Evolutionary conservation across 2,329 filamentous ascomycete species (phyloP), one percentile per base, ranked within the genome.

Genomic region (Clonostachys byssicola): DNA sequence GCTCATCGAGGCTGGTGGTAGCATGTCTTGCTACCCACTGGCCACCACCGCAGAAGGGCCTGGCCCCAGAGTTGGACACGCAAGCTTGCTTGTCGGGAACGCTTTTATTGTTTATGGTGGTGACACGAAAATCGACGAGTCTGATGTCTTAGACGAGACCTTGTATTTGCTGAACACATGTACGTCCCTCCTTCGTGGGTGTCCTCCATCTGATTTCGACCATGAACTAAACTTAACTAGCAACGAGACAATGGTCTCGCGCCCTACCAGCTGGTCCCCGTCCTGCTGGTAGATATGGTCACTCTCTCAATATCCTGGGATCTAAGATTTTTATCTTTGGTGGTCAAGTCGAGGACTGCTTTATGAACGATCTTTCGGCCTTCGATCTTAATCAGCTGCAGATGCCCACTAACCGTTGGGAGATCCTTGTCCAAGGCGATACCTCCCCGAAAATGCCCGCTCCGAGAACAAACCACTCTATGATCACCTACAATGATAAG

Each of bases 31-130:
- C 67, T 95, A 95, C 63, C 92, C 92, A 20, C 83, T 99, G 47
- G 83, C 88, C 12, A 96, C 94, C 1, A 94, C 91, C 1, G 88
- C 91, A 17, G 94, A 99, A 67, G 94, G 94, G 0, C 95, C 94
- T 2, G 92, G 94, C 5, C 94, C 95, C 2, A 83, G 94, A 71
- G 94, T 99, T 45, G 94, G 94, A 5, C 94, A 99, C 70, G 80
- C 92, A 17, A 95, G 92, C 73, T 74, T 99, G 59, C 77, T 99
- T 14, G 94, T 99, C 46, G 95, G 95, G 49, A 99, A 99, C 67
- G 94, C 94, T 1, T 99, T 97, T 65, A 99, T 99, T 56, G 94
- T 99, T 12, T 99, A 97, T 62, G 95, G 94, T 44, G 94, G 94
- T 62, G 95, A 99, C 66, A 99, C 94, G 45, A 99, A 99, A 68